These are phyloP conservation scores for Evernia prunastri DNA, from an alignment of 495 filamentous ascomycete species.

Conservation along the genomic window DNA sequence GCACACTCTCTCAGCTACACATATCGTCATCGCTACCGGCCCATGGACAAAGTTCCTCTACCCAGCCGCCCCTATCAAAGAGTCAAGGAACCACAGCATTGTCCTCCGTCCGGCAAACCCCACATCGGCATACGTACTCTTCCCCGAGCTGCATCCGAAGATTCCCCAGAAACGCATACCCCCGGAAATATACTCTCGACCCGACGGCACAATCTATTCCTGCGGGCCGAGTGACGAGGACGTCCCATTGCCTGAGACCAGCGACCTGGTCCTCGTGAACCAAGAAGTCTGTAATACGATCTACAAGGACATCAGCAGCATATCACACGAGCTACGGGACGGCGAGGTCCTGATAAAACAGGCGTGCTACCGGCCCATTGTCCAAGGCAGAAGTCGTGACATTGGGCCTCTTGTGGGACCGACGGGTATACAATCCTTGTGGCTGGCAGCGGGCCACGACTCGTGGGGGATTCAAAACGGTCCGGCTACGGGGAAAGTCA, in stretches of 20 bases:
- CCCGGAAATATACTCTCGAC: slow-evolving; percentile 11
- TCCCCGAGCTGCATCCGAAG: slow-evolving; percentile 6
- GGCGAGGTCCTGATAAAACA: background rate
- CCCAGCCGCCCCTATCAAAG: slow-evolving; percentile 5
- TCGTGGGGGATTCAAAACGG: slow-evolving; percentile 11
- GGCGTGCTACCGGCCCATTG: slow-evolving; percentile 7
- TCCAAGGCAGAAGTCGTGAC: background rate
- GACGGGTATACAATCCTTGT: slow-evolving; percentile 3
- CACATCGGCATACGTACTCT: slow-evolving; percentile 2
- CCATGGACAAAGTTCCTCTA: background rate
- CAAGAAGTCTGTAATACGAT: background rate
- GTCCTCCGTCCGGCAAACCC: slow-evolving; percentile 4
- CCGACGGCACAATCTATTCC: slow-evolving; percentile 9
- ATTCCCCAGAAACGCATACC: slow-evolving; percentile 9
- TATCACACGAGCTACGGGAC: background rate
- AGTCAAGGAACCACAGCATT: slow-evolving; percentile 13
- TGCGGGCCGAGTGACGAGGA: slow-evolving; percentile 6
- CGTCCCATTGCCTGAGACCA: slow-evolving; percentile 3
- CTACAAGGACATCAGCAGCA: background rate
- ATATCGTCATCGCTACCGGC: background rate
- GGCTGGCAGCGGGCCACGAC: slow-evolving; percentile 11
- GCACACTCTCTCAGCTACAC: background rate
- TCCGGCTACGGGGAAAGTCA: slow-evolving; percentile 1
- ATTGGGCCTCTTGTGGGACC: slow-evolving; percentile 12
- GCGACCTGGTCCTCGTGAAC: background rate